These are phyloP conservation scores for Esteya vermicola DNA, from an alignment of 2,329 filamentous ascomycete species.

Conservation along the genomic window DNA sequence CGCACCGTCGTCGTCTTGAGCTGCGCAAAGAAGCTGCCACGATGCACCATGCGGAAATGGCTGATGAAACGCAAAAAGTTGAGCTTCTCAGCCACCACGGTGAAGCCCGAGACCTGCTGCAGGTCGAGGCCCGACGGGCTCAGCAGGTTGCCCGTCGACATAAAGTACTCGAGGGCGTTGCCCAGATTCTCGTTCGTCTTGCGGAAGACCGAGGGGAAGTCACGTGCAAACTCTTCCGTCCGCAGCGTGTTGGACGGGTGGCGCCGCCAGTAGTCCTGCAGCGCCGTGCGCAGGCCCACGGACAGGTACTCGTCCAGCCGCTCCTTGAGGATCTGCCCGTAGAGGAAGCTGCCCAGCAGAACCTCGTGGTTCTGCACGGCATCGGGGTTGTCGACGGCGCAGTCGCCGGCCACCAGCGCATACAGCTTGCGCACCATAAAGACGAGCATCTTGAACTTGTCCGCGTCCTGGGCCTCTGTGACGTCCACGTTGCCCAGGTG, in stretches of 20 bases:
- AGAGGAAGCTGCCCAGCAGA: conserved; percentile 81
- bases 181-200: conserved; percentile 83
- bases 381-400: conserved; percentile 88
- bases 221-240: conserved; percentile 61
- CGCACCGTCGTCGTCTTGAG: conserved; percentile 93
- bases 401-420: conserved; percentile 81
- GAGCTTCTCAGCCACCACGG: conserved; percentile 94
- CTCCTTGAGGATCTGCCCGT: conserved; percentile 92
- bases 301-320: conserved; percentile 76
- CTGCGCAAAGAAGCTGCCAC: conserved; percentile 97
- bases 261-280: conserved; percentile 43
- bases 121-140: conserved; percentile 86
- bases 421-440: conserved; percentile 98
- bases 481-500: conserved; percentile 81
- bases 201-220: conserved; percentile 67
- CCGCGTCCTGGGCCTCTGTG: conserved; percentile 66
- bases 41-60: conserved; percentile 96
- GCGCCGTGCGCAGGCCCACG: conserved; percentile 31
- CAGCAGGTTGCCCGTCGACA: conserved; percentile 87
- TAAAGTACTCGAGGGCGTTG: conserved; percentile 79
- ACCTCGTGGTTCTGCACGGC: conserved; percentile 94
- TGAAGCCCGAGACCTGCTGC: conserved; percentile 90
- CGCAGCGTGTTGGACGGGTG: conserved; percentile 56
- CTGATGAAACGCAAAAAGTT: conserved; percentile 98
- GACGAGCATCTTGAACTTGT: conserved; percentile 87